These are phyloP conservation scores for Ophiostoma piceae DNA, from an alignment of 2,329 filamentous ascomycete genomes.

Conservation along the genomic window DNA sequence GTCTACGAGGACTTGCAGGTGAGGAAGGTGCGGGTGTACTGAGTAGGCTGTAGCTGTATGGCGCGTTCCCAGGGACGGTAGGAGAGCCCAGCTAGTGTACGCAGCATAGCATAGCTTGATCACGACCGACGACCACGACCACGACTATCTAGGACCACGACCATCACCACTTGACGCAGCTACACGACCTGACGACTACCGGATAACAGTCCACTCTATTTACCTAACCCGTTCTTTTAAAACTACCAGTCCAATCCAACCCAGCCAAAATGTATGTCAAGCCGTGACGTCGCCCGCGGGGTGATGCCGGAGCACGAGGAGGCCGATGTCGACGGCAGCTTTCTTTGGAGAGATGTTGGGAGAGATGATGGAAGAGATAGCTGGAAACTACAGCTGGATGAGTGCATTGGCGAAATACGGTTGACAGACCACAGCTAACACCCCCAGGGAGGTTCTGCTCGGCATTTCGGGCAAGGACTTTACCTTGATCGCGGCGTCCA, in stretches of 20 bases:
- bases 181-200: neutral
- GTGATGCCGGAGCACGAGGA: neutral
- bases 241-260: neutral
- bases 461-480: slow-evolving; percentile 99
- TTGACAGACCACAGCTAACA: neutral
- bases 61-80: slow-evolving; percentile 25
- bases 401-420: too few species aligned
- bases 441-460: slow-evolving; percentile 84
- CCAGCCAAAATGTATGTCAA: slow-evolving; percentile 12
- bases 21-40: slow-evolving; percentile 14
- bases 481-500: slow-evolving; percentile 93
- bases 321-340: neutral
- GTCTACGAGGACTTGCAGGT: slow-evolving; percentile 15
- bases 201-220: neutral
- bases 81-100: slow-evolving; percentile 11
- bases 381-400: too few species aligned
- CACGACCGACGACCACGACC: neutral
- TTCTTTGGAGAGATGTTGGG: neutral
- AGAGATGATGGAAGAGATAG: too few species aligned
- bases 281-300: neutral
- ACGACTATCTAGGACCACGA: neutral
- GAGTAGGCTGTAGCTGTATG: slow-evolving; percentile 42
- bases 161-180: neutral
- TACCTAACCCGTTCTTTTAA: neutral
- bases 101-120: slow-evolving; percentile 7